Conservation (phyloP, 495 filamentous ascomycete genomes). For the Neurospora cerealis region DNA sequence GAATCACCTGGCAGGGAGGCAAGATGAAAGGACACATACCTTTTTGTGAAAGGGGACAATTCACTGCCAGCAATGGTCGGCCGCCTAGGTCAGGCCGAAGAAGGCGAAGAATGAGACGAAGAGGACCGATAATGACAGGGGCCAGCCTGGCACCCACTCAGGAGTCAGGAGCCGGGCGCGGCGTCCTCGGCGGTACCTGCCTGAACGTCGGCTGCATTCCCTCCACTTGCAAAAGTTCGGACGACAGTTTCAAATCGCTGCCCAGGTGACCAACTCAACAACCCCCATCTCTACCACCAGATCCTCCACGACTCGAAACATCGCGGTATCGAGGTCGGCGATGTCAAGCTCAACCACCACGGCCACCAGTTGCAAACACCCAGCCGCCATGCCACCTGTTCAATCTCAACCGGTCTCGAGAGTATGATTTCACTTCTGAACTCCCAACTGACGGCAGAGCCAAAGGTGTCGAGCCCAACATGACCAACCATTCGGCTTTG, state of each 20-base stretch:
- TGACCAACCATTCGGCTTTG: not conserved
- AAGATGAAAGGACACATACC: not conserved
- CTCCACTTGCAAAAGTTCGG: constrained; percentile 57
- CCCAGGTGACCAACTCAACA: constrained; percentile 68
- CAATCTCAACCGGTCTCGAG: no score
- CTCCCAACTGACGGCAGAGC: not conserved
- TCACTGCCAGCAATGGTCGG: not conserved
- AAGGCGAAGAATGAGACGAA: not conserved
- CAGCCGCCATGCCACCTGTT: no score
- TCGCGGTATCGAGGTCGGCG: constrained; percentile 30
- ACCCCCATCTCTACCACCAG: constrained; percentile 97
- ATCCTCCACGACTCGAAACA: constrained; percentile 94
- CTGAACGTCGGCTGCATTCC: constrained; percentile 99
- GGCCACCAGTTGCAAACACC: not conserved
- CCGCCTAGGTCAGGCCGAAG: constrained; percentile 8
- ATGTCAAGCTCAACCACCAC: constrained; percentile 1
- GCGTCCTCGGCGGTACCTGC: constrained; percentile 88
- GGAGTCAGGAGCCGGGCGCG: constrained; percentile 39
- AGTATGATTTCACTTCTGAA: no score
- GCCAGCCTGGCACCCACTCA: not conserved
- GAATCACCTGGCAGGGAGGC: not conserved
- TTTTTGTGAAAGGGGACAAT: not conserved
- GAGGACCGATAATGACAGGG: not conserved
- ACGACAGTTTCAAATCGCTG: not conserved
- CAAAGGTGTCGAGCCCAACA: constrained; percentile 12